Evolutionary conservation across 177 flowering plant species (phyloP).

Genomic region (Vitis hybrid): DNA sequence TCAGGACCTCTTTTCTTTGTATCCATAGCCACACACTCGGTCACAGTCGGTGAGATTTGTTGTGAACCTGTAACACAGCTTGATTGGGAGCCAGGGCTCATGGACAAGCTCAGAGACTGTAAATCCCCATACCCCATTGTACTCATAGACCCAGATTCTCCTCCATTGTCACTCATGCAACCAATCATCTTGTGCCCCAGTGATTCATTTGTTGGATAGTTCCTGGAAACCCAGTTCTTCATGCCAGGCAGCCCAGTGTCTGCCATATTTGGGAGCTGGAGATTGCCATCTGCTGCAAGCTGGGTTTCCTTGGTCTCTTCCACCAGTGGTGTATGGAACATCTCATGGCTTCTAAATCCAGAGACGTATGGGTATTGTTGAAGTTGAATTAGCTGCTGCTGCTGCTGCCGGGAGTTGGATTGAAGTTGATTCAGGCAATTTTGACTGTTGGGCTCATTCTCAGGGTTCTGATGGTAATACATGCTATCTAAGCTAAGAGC

Average conservation of each 20-base stretch:
- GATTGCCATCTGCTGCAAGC: conserved; percentile 25
- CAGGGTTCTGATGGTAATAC: conserved; percentile 50
- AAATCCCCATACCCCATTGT: conserved; percentile 38
- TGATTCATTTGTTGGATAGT: conserved; percentile 27
- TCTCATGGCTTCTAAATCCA: conserved; percentile 29
- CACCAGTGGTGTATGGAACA: conserved; percentile 14
- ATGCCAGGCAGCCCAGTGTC: conserved; percentile 28
- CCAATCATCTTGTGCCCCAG: conserved; percentile 37
- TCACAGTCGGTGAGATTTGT: conserved; percentile 26
- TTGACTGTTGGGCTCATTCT: conserved; percentile 35
- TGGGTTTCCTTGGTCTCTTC: conserved; percentile 28
- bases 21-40: conserved; percentile 30
- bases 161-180: conserved; percentile 33
- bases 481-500: conserved; percentile 68
- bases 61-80: conserved; percentile 46
- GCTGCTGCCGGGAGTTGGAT: conserved; percentile 18
- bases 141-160: conserved; percentile 22
- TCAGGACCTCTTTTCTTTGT: conserved; percentile 51
- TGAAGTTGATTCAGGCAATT: conserved; percentile 32
- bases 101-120: conserved; percentile 52
- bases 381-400: conserved; percentile 26
- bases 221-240: conserved; percentile 41
- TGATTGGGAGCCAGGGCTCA: conserved; percentile 58
- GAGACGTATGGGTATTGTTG: conserved; percentile 46
- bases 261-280: conserved; percentile 30